These are phyloP conservation scores for Liriodendron chinense DNA, from an alignment of 164 flowering plant genomes.

Conservation along the genomic window DNA sequence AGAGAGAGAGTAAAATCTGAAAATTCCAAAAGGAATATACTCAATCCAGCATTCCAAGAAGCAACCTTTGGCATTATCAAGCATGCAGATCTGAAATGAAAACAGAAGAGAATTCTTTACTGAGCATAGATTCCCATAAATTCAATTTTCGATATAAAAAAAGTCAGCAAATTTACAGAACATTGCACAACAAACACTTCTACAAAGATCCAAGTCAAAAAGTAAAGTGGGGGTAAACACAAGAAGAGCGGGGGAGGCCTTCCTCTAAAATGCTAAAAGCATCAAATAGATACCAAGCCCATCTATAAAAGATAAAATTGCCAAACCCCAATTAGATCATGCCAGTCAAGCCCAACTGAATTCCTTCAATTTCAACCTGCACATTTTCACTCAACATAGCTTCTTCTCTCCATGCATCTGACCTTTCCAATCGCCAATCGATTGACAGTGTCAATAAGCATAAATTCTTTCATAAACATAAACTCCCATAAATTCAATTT, in stretches of 20 bases:
- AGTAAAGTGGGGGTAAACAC: constrained; percentile 72
- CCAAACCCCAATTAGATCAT: constrained; percentile 90
- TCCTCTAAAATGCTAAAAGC: constrained; percentile 76
- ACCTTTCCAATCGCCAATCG: constrained; percentile 26
- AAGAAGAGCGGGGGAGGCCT: constrained; percentile 95
- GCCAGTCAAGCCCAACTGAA: constrained; percentile 84
- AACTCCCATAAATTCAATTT: neutral
- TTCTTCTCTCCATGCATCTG: constrained; percentile 22
- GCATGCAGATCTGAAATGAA: neutral
- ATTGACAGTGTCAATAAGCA: constrained; percentile 31
- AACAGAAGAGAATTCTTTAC: neutral
- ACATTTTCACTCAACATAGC: constrained; percentile 29
- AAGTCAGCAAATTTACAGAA: constrained; percentile 54
- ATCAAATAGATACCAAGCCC: constrained; percentile 88
- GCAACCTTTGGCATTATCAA: neutral
- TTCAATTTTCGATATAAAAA: constrained; percentile 33
- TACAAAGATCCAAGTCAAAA: constrained; percentile 64
- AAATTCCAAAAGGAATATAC: too few species aligned
- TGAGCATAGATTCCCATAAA: neutral
- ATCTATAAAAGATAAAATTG: constrained; percentile 90
- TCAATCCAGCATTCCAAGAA: too few species aligned
- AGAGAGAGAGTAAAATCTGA: neutral
- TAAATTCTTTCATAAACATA: neutral
- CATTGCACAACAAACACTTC: constrained; percentile 83
- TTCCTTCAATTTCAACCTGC: constrained; percentile 55